Evolutionary conservation across 345 rosid species (phyloP), one percentile per base, ranked within the genome.

Genomic region (Geranium brycei): DNA sequence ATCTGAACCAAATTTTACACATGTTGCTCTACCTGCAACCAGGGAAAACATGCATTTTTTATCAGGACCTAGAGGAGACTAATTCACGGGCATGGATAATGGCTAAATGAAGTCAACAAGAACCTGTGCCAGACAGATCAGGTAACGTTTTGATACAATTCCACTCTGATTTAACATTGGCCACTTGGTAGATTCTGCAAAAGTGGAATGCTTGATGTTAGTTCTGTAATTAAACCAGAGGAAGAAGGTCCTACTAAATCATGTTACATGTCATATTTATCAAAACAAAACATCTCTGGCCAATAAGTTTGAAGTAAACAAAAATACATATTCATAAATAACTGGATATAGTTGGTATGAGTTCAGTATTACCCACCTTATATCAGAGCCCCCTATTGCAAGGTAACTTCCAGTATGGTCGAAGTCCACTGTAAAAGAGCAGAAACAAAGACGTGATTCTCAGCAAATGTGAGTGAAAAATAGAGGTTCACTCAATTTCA

Each of bases 41-140:
- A 47, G 11, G 11, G 47, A 38, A 38, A 38, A 4, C 41, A 35
- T 4, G 41, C 41, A 4, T 35, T 35, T 35, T 35, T 4, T 35
- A 7, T 35, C 41, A 35, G 41, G 28, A 23, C 28, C 28, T 23
- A 23, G 28, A 23, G 28, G 41, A 35, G 10, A 35, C 41, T 35
- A 35, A 35, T 35, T 7, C 41, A 35, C 41, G 10, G 41, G 41
- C 41, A 35, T 35, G 41, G 10, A 35, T 35, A 47, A 8, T 8
- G 11, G 41, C 41, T 47, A 47, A 2, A 13, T 47, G 13, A 47
- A 17, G 18, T 57, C 19, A 31, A 61, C 11, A 32, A 58, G 60
- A 64, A 93, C 97, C 96, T 75, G 92, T 88, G 78, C 99, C 99
- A 0, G 99, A 93, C 60, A 93, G 83, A 77, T 93, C 99, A n/a